These are phyloP conservation scores for Inosperma sp. DNA, from an alignment of 768 basidiomycete species.

Conservation along the genomic window DNA sequence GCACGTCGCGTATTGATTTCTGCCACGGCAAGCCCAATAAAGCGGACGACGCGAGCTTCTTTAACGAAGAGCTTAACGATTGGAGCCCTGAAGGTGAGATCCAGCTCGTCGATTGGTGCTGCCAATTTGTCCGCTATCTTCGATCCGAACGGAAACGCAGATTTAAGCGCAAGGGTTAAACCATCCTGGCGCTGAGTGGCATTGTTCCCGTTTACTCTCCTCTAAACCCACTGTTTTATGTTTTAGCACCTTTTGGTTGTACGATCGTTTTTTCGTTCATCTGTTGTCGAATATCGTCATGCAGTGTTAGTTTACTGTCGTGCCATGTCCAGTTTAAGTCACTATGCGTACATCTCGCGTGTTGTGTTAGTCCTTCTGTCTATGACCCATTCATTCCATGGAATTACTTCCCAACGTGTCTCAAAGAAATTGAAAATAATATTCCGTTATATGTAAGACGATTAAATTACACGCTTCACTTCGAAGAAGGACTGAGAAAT, in stretches of 20 bases:
- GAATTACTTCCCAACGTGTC: too few relatives aligned
- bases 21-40: constrained; percentile 19
- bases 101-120: constrained; percentile 13
- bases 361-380: too few relatives aligned
- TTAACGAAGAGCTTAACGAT: constrained; percentile 17
- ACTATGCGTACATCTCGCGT: too few relatives aligned
- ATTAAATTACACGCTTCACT: constrained; percentile 30
- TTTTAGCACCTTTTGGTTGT: constrained; percentile 4
- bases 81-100: constrained; percentile 15
- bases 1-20: constrained; percentile 22
- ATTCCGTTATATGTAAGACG: background rate
- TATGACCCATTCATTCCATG: too few relatives aligned
- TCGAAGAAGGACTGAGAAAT: constrained; percentile 27
- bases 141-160: constrained; percentile 27
- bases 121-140: constrained; percentile 22
- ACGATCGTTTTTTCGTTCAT: constrained; percentile 5
- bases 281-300: constrained; percentile 1
- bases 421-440: too few relatives aligned
- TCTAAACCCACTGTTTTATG: background rate
- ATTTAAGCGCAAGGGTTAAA: constrained; percentile 20
- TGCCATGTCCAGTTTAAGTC: too few relatives aligned
- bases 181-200: constrained; percentile 25
- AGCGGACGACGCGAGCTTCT: constrained; percentile 24
- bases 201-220: background rate
- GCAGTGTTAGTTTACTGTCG: constrained; percentile 2